phyloP scores from a whole-genome alignment of 2,329 filamentous ascomycete genomes.

The Colletotrichum brevisporum region DNA sequence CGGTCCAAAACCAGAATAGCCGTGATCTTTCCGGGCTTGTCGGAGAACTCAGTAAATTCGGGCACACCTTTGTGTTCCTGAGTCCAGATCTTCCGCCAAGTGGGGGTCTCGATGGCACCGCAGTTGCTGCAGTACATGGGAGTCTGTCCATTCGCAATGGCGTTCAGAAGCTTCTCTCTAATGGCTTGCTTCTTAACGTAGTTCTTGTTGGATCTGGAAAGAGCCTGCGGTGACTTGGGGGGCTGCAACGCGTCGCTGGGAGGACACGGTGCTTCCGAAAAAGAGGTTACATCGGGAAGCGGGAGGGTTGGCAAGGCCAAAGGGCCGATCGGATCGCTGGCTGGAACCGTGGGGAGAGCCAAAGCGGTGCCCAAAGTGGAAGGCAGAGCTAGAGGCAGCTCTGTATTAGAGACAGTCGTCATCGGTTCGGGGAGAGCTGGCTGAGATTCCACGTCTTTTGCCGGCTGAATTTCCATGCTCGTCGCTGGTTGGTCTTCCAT shows the following conservation, averaged over 20 bases:
- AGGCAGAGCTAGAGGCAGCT: conserved; percentile 24
- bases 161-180: conserved; percentile 70
- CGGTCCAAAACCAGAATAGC: conserved; percentile 78
- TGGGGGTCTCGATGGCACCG: conserved; percentile 94
- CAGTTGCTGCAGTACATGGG: conserved; percentile 94
- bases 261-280: conserved; percentile 58
- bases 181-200: conserved; percentile 74
- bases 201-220: conserved; percentile 72
- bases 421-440: conserved; percentile 12
- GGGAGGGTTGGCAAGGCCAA: conserved; percentile 50
- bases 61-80: conserved; percentile 80
- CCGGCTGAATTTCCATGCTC: no score
- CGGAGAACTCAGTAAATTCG: conserved; percentile 77
- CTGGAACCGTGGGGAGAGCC: conserved; percentile 52
- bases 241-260: conserved; percentile 58
- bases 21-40: conserved; percentile 80
- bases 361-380: conserved; percentile 47
- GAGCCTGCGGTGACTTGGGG: conserved; percentile 54
- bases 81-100: conserved; percentile 95
- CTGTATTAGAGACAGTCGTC: neutral
- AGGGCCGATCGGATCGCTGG: conserved; percentile 47
- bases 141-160: conserved; percentile 84
- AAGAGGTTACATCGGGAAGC: conserved; percentile 34
- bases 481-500: neutral
- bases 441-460: neutral